Percentiles rank a stretch among this genome's conserved stretches.
Conservation (phyloP, 108 stramenopile species). For the Stephanodiscus minutulus region DNA sequence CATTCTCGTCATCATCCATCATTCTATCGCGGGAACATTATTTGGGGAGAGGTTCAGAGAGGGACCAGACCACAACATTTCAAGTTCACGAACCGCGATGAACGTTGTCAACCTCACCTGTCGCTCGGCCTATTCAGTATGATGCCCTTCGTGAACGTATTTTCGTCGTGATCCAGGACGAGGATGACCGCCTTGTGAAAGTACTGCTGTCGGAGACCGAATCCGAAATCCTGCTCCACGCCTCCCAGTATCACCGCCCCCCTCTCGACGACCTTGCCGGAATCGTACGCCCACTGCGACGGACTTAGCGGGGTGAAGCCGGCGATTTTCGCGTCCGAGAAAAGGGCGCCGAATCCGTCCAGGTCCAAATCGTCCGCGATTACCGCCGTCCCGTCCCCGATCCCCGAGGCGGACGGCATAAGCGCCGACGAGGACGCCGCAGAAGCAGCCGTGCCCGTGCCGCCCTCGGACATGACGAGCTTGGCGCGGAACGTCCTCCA, state of each 20-base stretch:
- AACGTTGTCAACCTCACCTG: too few relatives aligned
- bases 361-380: constrained; percentile 52
- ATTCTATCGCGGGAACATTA: background rate
- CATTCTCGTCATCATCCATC: constrained; percentile 42
- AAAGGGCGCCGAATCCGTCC: constrained; percentile 77
- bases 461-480: constrained; percentile 62
- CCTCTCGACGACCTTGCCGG: constrained; percentile 72
- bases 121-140: constrained; percentile 61
- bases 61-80: too few relatives aligned
- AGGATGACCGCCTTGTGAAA: constrained; percentile 72
- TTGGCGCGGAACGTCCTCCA: constrained; percentile 86
- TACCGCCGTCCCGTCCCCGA: background rate
- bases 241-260: constrained; percentile 83
- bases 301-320: constrained; percentile 59
- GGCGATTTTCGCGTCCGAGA: constrained; percentile 18
- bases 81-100: background rate
- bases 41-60: background rate
- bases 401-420: too few relatives aligned
- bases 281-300: constrained; percentile 83
- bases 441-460: background rate
- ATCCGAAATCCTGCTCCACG: constrained; percentile 76
- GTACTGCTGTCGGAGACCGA: constrained; percentile 82
- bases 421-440: constrained; percentile 7
- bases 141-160: constrained; percentile 62
- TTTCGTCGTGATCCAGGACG: constrained; percentile 61